Conservation (phyloP, 1,284 basidiomycete genomes). For the Cryptococcus sp. region DNA sequence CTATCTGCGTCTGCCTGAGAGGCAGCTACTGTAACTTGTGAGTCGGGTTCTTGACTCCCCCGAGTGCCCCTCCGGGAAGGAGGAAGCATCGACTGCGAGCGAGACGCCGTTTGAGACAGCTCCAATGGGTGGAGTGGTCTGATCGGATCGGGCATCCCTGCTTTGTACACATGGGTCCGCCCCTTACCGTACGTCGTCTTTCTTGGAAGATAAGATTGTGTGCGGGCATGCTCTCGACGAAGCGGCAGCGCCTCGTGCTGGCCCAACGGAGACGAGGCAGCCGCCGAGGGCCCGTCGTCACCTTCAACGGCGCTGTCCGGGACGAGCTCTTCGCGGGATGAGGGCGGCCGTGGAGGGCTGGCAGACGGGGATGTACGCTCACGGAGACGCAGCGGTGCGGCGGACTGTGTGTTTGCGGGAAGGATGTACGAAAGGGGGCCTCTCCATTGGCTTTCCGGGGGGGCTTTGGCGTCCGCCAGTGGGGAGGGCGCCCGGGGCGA, state of each 20-base stretch:
- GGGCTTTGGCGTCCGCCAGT: neutral
- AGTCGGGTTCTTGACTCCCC: slow-evolving; percentile 1
- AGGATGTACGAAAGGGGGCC: slow-evolving; percentile 7
- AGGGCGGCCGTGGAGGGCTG: too few species aligned
- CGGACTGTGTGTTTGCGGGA: slow-evolving; percentile 3
- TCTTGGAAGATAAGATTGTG: neutral
- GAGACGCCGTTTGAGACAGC: neutral
- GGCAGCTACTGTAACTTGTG: neutral
- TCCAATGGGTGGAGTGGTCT: neutral
- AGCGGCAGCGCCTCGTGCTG: too few species aligned
- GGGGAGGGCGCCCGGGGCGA: too few species aligned
- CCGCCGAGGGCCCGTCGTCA: too few species aligned
- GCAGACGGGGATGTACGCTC: neutral
- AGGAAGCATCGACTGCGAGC: neutral
- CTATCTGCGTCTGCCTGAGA: neutral
- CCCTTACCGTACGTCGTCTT: slow-evolving; percentile 13
- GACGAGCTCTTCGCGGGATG: too few species aligned
- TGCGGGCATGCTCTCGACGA: too few species aligned
- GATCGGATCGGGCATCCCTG: slow-evolving; percentile 10
- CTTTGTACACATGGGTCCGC: slow-evolving; percentile 14
- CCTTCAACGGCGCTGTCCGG: too few species aligned
- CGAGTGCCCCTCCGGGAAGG: slow-evolving; percentile 8
- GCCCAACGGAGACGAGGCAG: too few species aligned
- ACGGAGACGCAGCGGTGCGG: neutral
- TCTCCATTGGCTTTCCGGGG: neutral